Evolutionary conservation across 208 protist species (phyloP).

Genomic region (Crithidia sp.): DNA sequence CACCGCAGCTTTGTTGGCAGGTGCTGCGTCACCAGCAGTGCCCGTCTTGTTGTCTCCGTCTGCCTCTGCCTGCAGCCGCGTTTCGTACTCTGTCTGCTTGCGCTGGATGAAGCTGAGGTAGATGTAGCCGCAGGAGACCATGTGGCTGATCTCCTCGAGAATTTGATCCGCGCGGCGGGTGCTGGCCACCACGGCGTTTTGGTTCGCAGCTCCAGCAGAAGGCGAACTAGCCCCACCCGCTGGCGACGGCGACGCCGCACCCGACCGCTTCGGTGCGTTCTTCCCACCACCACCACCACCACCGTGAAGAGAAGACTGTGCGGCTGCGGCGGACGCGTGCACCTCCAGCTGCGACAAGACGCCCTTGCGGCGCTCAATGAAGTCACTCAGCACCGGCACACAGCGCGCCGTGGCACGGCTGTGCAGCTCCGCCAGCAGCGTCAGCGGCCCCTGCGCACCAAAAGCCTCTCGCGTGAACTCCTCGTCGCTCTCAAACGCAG

Average conservation of each 20-base stretch:
- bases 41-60: background rate
- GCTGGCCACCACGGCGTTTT: conserved; percentile 38
- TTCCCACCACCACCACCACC: background rate
- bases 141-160: conserved; percentile 86
- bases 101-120: conserved; percentile 75
- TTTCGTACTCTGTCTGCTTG: conserved; percentile 54
- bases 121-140: conserved; percentile 85
- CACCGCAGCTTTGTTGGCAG: background rate
- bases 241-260: conserved; percentile 8
- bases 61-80: conserved; percentile 8
- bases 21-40: background rate
- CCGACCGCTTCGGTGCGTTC: background rate
- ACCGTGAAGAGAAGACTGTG: background rate
- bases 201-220: conserved; percentile 4
- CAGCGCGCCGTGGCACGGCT: conserved; percentile 68
- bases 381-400: conserved; percentile 77
- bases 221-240: background rate
- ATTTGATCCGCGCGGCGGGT: conserved; percentile 78
- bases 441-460: conserved; percentile 52
- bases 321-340: conserved; percentile 16
- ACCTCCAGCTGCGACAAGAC: conserved; percentile 42
- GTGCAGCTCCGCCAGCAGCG: conserved; percentile 70
- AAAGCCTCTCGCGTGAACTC: conserved; percentile 67
- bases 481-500: conserved; percentile 78
- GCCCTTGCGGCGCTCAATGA: conserved; percentile 65